A percentile compares a stretch with the other conserved stretches of the same genome.
phyloP scores from a whole-genome alignment of 2,329 filamentous ascomycete genomes.

The Ophiostoma quercus region DNA sequence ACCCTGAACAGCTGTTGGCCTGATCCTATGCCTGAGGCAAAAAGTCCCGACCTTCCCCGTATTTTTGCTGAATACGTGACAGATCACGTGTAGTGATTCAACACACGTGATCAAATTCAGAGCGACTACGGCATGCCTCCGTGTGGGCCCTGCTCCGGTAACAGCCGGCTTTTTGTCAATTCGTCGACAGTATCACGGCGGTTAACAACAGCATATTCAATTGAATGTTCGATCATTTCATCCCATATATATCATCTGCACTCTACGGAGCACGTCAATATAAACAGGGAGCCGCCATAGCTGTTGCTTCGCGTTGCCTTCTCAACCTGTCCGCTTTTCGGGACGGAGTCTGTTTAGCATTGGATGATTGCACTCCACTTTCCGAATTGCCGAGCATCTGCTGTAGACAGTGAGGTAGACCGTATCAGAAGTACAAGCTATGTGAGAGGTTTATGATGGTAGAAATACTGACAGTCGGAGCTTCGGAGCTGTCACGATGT shows the following conservation, averaged over 20 bases:
- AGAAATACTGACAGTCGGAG: not conserved
- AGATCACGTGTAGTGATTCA: not conserved
- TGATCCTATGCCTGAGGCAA: too few species aligned
- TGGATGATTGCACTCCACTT: conserved; percentile 21
- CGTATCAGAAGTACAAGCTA: not conserved
- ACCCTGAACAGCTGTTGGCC: too few species aligned
- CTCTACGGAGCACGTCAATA: too few species aligned
- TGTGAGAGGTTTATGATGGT: not conserved
- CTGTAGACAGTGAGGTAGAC: not conserved
- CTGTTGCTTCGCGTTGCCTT: too few species aligned
- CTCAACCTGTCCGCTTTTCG: conserved; percentile 5
- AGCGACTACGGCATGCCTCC: not conserved
- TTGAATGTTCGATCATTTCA: too few species aligned
- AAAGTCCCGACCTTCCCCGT: too few species aligned
- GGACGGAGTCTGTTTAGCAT: conserved; percentile 12
- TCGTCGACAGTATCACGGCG: too few species aligned
- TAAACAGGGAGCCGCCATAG: too few species aligned
- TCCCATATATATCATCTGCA: too few species aligned
- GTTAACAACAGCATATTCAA: too few species aligned
- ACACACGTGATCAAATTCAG: not conserved
- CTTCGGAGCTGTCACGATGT: not conserved
- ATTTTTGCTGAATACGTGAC: not conserved
- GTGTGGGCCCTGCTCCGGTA: conserved; percentile 10
- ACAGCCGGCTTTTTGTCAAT: too few species aligned
- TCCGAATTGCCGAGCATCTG: conserved; percentile 24